Evolutionary conservation across 805 yeast genomes (phyloP), one percentile per base, ranked within the genome.

Genomic region (Cyberlindnera lachancei): DNA sequence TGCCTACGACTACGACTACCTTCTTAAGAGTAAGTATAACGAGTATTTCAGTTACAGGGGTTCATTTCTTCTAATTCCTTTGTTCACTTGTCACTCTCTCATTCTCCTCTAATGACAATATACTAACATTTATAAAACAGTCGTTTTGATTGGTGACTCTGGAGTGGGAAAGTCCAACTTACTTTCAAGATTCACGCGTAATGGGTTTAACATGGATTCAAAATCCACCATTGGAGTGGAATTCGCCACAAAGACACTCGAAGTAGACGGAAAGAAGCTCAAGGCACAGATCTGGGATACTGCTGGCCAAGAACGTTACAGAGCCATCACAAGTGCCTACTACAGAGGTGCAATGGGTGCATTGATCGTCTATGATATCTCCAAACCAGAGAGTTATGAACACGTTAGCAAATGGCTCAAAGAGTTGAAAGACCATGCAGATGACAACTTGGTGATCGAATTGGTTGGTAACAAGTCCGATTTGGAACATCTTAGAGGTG

Each of bases 261-360:
- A 82, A 50, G 78, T 83, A 41, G 90, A 82, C 44, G 87, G 86
- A 26, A 82, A 81, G 52, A 64, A 85, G 55, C 80, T 84, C 46
- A 85, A 84, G 58, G 90, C 94, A 4, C 94, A 86, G 61, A 80
- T 87, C 47, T 90, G 98, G 98, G 98, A 90, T 61, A 90, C 98
- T 23, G 98, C 98, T 3, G 98, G 98, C 40, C 98, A 90, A 66
- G 98, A 90, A 61, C 77, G 98, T 59, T 90, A 92, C 67, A 76
- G 98, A 50, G 97, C 98, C 27, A 90, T 90, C 58, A 92, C 98
- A 20, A 79, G 92, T 36, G 97, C 97, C 6, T 90, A 90, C 64
- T 90, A 90, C 59, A 74, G 98, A 56, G 98, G 97, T 25, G 97
- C 98, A 1, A 95, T 88, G 34, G 98, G 98, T 38, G 97, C 97